A percentile compares a stretch with the other conserved stretches of the same genome.
Conservation (phyloP, 345 rosid species). For the Linum usitatissimum region DNA sequence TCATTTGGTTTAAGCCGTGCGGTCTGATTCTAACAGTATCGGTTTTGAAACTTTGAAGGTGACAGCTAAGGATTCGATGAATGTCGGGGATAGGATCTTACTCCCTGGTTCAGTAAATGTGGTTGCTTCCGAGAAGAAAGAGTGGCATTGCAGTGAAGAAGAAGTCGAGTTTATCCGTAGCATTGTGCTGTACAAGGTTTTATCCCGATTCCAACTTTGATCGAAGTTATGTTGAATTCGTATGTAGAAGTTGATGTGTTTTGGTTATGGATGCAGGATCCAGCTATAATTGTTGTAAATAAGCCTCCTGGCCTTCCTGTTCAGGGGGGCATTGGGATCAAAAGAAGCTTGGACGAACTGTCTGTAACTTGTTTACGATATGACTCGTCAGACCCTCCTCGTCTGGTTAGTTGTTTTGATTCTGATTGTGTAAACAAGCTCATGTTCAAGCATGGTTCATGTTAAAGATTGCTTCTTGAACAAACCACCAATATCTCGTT, state of each 20-base stretch:
- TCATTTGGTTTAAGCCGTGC: no score
- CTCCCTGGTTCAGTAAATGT: slow-evolving; percentile 51
- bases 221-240: neutral
- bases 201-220: slow-evolving; percentile 1
- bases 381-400: slow-evolving; percentile 58
- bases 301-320: slow-evolving; percentile 93
- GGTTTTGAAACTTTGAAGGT: slow-evolving; percentile 35
- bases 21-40: no score
- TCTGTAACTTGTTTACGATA: slow-evolving; percentile 56
- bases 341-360: slow-evolving; percentile 70
- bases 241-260: slow-evolving; percentile 9
- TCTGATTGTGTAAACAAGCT: neutral
- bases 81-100: slow-evolving; percentile 57
- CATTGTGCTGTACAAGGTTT: slow-evolving; percentile 72
- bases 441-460: neutral
- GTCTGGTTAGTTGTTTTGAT: slow-evolving; percentile 55
- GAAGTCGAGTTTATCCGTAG: slow-evolving; percentile 53
- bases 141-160: slow-evolving; percentile 36
- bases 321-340: slow-evolving; percentile 89
- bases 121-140: slow-evolving; percentile 33
- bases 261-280: slow-evolving; percentile 44
- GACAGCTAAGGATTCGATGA: slow-evolving; percentile 64
- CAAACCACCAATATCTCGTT: neutral
- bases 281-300: slow-evolving; percentile 62
- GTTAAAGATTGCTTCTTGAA: neutral